Conservation (phyloP, 768 basidiomycete species). For the Termitomyces sp. region DNA sequence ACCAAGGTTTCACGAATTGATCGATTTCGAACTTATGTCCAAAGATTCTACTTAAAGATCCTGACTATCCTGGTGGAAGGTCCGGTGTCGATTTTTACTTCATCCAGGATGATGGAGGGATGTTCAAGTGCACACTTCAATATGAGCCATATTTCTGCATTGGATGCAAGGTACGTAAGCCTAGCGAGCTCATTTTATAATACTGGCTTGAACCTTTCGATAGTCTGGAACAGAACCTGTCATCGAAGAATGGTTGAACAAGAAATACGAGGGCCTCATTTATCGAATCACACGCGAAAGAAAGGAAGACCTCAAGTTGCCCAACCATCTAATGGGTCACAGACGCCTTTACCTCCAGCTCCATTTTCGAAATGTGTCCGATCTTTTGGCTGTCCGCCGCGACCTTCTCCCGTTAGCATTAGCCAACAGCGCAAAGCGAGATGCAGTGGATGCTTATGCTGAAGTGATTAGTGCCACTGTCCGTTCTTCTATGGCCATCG, state of each 20-base stretch:
- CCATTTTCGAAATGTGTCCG: slow-evolving; percentile 88
- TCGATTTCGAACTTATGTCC: neutral
- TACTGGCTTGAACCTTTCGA: neutral
- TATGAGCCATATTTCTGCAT: slow-evolving; percentile 97
- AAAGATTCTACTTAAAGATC: slow-evolving; percentile 82
- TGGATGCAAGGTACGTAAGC: slow-evolving; percentile 72
- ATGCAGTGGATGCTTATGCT: slow-evolving; percentile 95
- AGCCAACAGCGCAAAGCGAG: slow-evolving; percentile 86
- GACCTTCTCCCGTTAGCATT: slow-evolving; percentile 88
- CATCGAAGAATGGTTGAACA: slow-evolving; percentile 94
- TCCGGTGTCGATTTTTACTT: slow-evolving; percentile 96
- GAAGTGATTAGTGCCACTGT: slow-evolving; percentile 87
- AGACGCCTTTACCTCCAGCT: slow-evolving; percentile 84
- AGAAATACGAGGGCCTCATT: slow-evolving; percentile 87
- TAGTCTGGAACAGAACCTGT: slow-evolving; percentile 81
- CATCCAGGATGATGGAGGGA: slow-evolving; percentile 92
- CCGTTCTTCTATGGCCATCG: slow-evolving; percentile 58
- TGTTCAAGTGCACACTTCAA: slow-evolving; percentile 90
- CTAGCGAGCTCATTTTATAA: slow-evolving; percentile 1
- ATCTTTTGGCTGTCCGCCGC: slow-evolving; percentile 80
- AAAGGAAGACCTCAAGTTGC: slow-evolving; percentile 93
- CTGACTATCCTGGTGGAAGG: slow-evolving; percentile 77
- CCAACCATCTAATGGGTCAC: slow-evolving; percentile 97
- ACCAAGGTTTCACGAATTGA: neutral
- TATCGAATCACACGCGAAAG: slow-evolving; percentile 70